A percentile compares a stretch with the other conserved stretches of the same genome.
Evolutionary conservation across 1,139 yeast species (phyloP).

Genomic region (Suhomyces guaymorum): DNA sequence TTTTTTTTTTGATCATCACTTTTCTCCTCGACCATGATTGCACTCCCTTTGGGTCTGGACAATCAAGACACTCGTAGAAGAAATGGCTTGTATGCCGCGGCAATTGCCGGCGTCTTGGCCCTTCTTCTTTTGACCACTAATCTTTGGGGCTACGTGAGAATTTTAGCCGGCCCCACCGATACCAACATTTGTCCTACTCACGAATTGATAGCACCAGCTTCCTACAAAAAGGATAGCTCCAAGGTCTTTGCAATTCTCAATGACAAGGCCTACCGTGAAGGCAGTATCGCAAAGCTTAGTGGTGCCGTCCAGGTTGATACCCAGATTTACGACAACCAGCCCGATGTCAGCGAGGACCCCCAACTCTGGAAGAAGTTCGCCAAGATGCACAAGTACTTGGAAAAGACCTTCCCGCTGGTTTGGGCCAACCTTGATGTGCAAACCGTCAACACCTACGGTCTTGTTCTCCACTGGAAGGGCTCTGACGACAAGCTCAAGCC

Average conservation of each 20-base stretch:
- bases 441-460: slow-evolving; percentile 63
- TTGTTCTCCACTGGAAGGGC: slow-evolving; percentile 70
- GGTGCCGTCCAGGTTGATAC: slow-evolving; percentile 50
- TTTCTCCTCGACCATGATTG: too few relatives aligned
- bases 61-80: slow-evolving; percentile 3
- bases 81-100: slow-evolving; percentile 8
- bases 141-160: slow-evolving; percentile 23
- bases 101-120: slow-evolving; percentile 15
- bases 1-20: too few relatives aligned
- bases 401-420: slow-evolving; percentile 59
- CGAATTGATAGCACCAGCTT: slow-evolving; percentile 32
- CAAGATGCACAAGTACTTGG: slow-evolving; percentile 49
- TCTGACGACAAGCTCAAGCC: slow-evolving; percentile 61
- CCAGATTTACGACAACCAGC: slow-evolving; percentile 46
- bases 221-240: slow-evolving; percentile 35
- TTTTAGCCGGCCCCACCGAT: slow-evolving; percentile 24
- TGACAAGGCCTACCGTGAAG: slow-evolving; percentile 35
- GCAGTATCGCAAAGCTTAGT: slow-evolving; percentile 38
- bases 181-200: slow-evolving; percentile 31
- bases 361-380: slow-evolving; percentile 46
- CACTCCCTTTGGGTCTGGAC: slow-evolving; percentile 12
- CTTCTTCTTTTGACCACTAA: slow-evolving; percentile 26
- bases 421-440: slow-evolving; percentile 51
- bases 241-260: slow-evolving; percentile 34
- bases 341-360: slow-evolving; percentile 38